Base-by-base conservation (phyloP, 768 basidiomycete genomes). In the Asterophora lycoperdoides region DNA sequence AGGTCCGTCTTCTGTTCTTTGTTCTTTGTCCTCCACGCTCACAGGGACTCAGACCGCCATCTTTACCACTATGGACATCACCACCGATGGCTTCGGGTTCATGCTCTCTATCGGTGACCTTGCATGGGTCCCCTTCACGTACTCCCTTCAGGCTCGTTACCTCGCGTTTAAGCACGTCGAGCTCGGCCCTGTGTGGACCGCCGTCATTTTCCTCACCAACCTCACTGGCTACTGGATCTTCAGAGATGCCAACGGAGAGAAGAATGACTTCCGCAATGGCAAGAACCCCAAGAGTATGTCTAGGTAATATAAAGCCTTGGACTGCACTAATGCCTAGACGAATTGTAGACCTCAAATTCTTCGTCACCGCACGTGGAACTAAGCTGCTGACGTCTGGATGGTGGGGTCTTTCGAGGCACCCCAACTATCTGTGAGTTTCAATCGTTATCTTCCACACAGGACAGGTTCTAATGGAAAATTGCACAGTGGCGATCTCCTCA, bases 11-110 rank as follows among this genome's bases (percentile, higher is more conserved):
- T 49, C 17, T 41, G 11, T n/a, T 11, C 42, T 15, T 41, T 39
- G 10, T 7, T 17, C 34, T 46, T 9, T 29, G n/a, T 4, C 1
- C 4, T 9, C 43, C 3, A 35, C 18, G 20, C 28, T 39, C 19
- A 36, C 47, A 26, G 15, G 40, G 10, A 15, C 32, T 0, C 56
- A 96, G 91, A 79, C 89, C 1, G 86, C 89, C 8, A 77, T 99
- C 55, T 76, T 98, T 49, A 94, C 91, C 1, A 93, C 88, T 3
- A 99, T 99, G 90, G 96, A 99, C 61, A 94, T 99, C 62, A 94
- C 86, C 3, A 89, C 89, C 9, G 96, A 99, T 59, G 96, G 96
- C 9, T 97, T 98, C 60, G 96, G 96, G 6, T 97, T 93, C 77
- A 99, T 99, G 96, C 85, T 99, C 23, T 70, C 92, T 4, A 79